These are phyloP conservation scores for Halophytophthora batemanensis DNA, from an alignment of 352 stramenopile genomes.

Conservation along the genomic window DNA sequence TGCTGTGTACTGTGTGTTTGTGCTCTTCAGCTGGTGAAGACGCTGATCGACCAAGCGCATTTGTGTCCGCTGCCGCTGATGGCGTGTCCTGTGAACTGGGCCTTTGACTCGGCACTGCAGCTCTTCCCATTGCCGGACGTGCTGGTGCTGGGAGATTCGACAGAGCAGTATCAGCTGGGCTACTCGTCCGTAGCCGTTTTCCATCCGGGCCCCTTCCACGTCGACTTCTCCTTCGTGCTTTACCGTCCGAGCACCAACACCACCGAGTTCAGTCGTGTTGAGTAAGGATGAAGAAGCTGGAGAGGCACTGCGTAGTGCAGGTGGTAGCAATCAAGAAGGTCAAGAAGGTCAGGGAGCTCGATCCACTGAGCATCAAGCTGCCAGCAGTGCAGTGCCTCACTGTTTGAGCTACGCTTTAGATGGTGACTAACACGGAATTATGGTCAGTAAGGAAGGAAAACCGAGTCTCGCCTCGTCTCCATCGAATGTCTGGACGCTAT, in stretches of 20 bases:
- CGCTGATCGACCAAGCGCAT: conserved; percentile 92
- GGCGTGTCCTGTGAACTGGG: conserved; percentile 91
- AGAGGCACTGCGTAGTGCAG: no score
- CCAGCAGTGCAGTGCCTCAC: no score
- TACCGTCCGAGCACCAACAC: conserved; percentile 82
- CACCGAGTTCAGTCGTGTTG: conserved; percentile 82
- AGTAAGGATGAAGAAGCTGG: conserved; percentile 23
- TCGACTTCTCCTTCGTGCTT: conserved; percentile 85
- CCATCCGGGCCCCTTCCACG: conserved; percentile 77
- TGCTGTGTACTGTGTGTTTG: conserved; percentile 3
- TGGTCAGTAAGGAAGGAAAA: no score
- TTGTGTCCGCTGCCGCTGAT: conserved; percentile 88
- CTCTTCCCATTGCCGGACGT: conserved; percentile 93
- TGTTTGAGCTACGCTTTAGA: no score
- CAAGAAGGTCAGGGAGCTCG: no score
- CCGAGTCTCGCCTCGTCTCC: no score
- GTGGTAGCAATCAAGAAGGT: no score
- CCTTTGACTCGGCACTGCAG: conserved; percentile 90
- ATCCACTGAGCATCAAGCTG: no score
- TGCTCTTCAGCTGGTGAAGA: conserved; percentile 73
- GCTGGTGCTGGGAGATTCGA: conserved; percentile 79
- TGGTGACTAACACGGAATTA: no score
- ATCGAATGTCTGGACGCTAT: no score
- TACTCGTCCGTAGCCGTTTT: conserved; percentile 83
- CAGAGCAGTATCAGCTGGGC: conserved; percentile 77